phyloP scores from a whole-genome alignment of 2,329 filamentous ascomycete genomes.

The Dothideomycetidae sp. region DNA sequence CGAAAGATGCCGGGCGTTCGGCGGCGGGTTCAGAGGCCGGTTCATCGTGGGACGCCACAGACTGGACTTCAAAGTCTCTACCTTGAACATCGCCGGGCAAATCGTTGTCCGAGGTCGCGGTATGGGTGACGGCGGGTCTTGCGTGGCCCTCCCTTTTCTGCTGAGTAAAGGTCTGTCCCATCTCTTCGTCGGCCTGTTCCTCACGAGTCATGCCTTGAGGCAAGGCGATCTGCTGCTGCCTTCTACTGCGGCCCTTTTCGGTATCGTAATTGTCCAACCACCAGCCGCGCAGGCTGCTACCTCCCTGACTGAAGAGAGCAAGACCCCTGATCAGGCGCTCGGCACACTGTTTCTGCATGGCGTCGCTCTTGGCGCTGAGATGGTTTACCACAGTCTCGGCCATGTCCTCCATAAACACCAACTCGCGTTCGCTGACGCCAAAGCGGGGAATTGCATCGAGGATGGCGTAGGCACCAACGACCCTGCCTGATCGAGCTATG shows the following conservation, averaged over 20 bases:
- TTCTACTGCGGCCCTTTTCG: constrained; percentile 3
- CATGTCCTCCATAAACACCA: constrained; percentile 44
- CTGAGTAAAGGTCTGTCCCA: constrained; percentile 11
- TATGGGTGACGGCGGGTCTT: neutral
- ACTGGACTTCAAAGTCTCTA: neutral
- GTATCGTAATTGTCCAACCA: constrained; percentile 14
- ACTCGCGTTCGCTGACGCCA: constrained; percentile 34
- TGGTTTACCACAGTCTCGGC: constrained; percentile 44
- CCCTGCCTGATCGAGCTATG: constrained; percentile 40
- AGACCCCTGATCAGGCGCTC: constrained; percentile 42
- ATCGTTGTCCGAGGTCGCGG: neutral
- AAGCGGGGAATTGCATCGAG: constrained; percentile 42
- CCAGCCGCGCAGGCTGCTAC: constrained; percentile 17
- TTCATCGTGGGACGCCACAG: neutral
- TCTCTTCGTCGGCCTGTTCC: constrained; percentile 13
- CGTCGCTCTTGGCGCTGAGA: constrained; percentile 36
- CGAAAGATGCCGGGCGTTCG: constrained; percentile 6
- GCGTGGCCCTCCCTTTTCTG: no score
- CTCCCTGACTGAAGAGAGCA: constrained; percentile 29
- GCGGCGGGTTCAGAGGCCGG: neutral
- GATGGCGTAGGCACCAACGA: constrained; percentile 47
- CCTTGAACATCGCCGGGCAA: no score
- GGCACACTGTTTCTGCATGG: constrained; percentile 37
- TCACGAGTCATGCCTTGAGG: neutral
- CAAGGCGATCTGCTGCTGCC: constrained; percentile 1